Evolutionary conservation across 257 asterid genomes (phyloP).

Genomic region (Ajuga chamaepitys): DNA sequence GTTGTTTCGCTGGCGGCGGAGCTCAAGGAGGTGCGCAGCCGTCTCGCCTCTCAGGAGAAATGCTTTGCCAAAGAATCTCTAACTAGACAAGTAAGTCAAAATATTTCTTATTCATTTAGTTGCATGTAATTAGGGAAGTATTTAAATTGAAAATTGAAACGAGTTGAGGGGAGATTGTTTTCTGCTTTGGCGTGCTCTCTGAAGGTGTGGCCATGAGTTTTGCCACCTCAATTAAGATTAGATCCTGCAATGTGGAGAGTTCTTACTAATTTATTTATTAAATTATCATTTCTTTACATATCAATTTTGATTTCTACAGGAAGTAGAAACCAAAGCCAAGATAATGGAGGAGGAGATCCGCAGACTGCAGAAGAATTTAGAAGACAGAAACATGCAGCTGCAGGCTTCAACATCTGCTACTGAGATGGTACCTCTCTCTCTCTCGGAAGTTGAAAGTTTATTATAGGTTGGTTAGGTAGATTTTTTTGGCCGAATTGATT

Average conservation of each 20-base stretch:
- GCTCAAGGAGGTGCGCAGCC: constrained; percentile 73
- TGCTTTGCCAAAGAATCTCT: constrained; percentile 44
- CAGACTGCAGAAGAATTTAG: constrained; percentile 52
- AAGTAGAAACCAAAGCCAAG: constrained; percentile 68
- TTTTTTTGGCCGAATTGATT: neutral
- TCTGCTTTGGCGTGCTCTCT: neutral
- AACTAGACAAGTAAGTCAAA: constrained; percentile 49
- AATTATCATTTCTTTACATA: neutral
- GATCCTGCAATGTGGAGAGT: neutral
- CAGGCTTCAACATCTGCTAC: constrained; percentile 49
- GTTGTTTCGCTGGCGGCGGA: constrained; percentile 81
- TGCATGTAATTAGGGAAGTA: neutral
- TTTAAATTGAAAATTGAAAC: too few relatives aligned
- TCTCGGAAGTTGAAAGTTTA: neutral
- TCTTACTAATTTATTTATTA: neutral
- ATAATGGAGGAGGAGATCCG: constrained; percentile 53
- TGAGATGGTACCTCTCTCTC: constrained; percentile 36
- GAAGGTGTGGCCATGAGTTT: neutral
- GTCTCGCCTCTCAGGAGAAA: constrained; percentile 59
- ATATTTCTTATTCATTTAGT: neutral
- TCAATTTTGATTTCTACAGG: constrained; percentile 29
- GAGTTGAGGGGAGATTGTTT: too few relatives aligned
- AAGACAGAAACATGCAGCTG: constrained; percentile 52
- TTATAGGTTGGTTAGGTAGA: neutral
- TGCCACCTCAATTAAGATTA: neutral